phyloP scores from a whole-genome alignment of 371 early-diverging fungal species.

The Lichtheimia hyalospora region DNA sequence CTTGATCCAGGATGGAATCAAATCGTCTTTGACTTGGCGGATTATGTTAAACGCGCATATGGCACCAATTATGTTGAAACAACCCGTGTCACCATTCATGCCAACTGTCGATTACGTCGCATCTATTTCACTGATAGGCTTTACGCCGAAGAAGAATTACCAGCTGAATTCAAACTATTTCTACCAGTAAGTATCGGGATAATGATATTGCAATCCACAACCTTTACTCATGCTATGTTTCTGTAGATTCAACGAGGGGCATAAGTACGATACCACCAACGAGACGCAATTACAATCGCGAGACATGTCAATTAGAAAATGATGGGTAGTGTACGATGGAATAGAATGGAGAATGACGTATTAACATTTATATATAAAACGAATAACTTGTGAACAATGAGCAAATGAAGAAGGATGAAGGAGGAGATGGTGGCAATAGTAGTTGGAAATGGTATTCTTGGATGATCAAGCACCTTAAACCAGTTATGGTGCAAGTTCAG shows the following conservation, averaged over 20 bases:
- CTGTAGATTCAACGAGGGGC: neutral
- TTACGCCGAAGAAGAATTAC: conserved; percentile 90
- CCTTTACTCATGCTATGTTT: neutral
- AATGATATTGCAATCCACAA: too few relatives aligned
- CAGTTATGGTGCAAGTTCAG: conserved; percentile 18
- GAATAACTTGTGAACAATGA: too few relatives aligned
- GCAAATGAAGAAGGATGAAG: too few relatives aligned
- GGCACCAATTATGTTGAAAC: conserved; percentile 91
- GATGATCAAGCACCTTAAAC: neutral
- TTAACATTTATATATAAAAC: too few relatives aligned
- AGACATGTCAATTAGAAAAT: too few relatives aligned
- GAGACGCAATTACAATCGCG: too few relatives aligned
- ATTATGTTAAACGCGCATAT: conserved; percentile 85
- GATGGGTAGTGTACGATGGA: too few relatives aligned
- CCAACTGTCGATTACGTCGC: conserved; percentile 86
- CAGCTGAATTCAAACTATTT: conserved; percentile 90
- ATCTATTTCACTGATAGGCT: conserved; percentile 91
- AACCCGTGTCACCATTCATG: conserved; percentile 86
- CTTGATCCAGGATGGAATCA: conserved; percentile 97
- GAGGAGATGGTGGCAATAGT: too few relatives aligned
- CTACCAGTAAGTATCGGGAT: conserved; percentile 57
- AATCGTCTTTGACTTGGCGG: conserved; percentile 84
- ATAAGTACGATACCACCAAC: neutral
- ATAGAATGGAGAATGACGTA: too few relatives aligned
- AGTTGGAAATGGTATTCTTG: too few relatives aligned